Evolutionary conservation across 1,284 basidiomycete genomes (phyloP).

Genomic region (Cryptococcus maquisensis): DNA sequence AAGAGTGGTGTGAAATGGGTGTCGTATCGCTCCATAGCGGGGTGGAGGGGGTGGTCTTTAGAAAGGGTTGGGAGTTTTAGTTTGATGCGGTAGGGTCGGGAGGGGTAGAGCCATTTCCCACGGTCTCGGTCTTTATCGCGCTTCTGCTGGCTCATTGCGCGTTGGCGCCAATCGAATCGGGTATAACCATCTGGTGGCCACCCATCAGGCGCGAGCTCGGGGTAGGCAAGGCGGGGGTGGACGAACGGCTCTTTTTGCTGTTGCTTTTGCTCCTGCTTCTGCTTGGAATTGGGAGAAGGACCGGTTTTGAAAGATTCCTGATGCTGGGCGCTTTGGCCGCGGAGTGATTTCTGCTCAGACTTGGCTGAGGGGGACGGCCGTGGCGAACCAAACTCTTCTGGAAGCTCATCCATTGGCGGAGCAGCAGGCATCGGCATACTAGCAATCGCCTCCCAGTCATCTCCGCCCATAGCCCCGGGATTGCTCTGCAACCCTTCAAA

Average conservation of each 20-base stretch:
- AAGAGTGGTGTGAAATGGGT: slow-evolving; percentile 58
- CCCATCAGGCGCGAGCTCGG: slow-evolving; percentile 16
- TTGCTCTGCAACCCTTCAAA: background rate
- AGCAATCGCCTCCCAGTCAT: background rate
- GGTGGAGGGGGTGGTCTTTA: background rate
- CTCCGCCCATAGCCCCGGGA: background rate
- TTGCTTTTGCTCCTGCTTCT: background rate
- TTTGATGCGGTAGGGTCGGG: background rate
- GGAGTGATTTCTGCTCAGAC: background rate
- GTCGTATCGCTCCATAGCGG: slow-evolving; percentile 45
- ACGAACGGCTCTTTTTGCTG: background rate
- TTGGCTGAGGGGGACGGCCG: background rate
- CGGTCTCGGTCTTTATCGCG: background rate
- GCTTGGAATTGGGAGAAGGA: background rate
- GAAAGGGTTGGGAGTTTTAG: background rate
- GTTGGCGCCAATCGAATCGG: slow-evolving; percentile 37
- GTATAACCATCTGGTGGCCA: slow-evolving; percentile 25
- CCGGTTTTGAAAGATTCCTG: background rate
- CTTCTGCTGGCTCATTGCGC: slow-evolving; percentile 2
- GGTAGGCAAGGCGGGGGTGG: background rate
- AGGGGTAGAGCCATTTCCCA: background rate
- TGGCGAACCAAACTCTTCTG: background rate
- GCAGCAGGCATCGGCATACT: background rate
- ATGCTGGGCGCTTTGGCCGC: background rate
- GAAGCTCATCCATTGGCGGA: background rate